Evolutionary conservation across 306 rosid species (phyloP).

Genomic region (Luffa aegyptiaca): DNA sequence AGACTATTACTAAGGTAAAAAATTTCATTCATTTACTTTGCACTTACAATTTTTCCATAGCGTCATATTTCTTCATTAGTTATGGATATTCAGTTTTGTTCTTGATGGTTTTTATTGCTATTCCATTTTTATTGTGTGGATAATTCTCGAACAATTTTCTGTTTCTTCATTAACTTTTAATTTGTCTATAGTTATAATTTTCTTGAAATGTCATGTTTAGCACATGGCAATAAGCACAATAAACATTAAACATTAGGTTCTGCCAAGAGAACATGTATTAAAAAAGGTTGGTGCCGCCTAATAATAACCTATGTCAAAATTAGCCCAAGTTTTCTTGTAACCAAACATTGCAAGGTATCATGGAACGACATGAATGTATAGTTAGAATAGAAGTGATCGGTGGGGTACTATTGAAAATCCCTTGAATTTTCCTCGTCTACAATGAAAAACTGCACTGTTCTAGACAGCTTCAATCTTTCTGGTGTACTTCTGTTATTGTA

Average conservation of each 20-base stretch:
- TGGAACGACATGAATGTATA: too few relatives aligned
- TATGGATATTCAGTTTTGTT: background rate
- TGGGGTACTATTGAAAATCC: background rate
- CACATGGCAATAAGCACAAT: background rate
- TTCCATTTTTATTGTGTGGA: background rate
- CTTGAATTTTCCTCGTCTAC: background rate
- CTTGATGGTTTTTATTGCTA: background rate
- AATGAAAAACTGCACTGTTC: background rate
- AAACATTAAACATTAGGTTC: background rate
- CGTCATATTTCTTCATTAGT: background rate
- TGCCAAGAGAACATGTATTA: background rate
- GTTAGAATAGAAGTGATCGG: too few relatives aligned
- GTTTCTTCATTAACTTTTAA: background rate
- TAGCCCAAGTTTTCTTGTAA: background rate
- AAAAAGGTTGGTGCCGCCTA: background rate
- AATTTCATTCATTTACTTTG: background rate
- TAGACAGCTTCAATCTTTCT: background rate
- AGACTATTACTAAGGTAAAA: slow-evolving; percentile 50
- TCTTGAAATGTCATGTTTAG: background rate
- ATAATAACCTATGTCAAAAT: background rate
- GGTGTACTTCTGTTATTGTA: background rate
- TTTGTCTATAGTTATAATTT: background rate
- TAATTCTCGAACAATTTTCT: background rate
- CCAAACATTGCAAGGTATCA: background rate
- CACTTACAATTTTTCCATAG: background rate